Base-by-base conservation (phyloP, 2,329 filamentous ascomycete genomes). In the Penicillium sp. region DNA sequence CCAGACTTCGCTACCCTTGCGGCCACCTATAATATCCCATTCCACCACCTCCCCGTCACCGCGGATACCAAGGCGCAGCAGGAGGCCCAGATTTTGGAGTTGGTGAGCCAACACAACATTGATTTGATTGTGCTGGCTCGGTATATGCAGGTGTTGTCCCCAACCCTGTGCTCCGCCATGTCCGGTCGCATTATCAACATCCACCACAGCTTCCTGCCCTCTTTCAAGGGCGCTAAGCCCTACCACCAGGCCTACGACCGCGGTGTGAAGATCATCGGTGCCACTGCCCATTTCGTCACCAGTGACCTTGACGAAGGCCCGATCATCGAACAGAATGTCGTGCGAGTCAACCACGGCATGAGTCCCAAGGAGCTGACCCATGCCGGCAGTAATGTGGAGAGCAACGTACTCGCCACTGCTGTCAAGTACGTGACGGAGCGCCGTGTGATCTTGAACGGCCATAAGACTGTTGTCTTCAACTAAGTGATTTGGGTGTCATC, bases 121-220 rank as follows among this genome's bases (percentile, higher is more conserved):
- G 87, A 93, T 64, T 78, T 93, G 46, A 79, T 93, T 46, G 87
- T 93, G 1, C 75, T 93, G 41, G 87, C 87, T 6, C 82, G 87
- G 52, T 93, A 93, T 73, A 93, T 93, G 87, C 87, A 93, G 72
- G 85, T 93, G 29, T 77, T 93, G 10, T 86, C 82, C 21, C 86
- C 86, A 0, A 79, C 72, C 8, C 75, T 93, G 35, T 93, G 87
- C 73, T 72, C 77, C 51, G 85, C 81, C 61, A 90, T 93, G 86
- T 85, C 82, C 44, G 87, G 87, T 51, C 83, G 82, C 66, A 93
- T 93, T 72, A 91, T 93, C 83, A 93, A 93, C 73, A 91, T 93
- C 70, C 87, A 93, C 73, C 87, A 93, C 73, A 85, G 80, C 59
- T 93, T 93, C 79, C 69, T 93, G 76, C 87, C 87, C 0, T 84